Conservation (phyloP, 768 basidiomycete species). For the Hirschioporus abietinus region DNA sequence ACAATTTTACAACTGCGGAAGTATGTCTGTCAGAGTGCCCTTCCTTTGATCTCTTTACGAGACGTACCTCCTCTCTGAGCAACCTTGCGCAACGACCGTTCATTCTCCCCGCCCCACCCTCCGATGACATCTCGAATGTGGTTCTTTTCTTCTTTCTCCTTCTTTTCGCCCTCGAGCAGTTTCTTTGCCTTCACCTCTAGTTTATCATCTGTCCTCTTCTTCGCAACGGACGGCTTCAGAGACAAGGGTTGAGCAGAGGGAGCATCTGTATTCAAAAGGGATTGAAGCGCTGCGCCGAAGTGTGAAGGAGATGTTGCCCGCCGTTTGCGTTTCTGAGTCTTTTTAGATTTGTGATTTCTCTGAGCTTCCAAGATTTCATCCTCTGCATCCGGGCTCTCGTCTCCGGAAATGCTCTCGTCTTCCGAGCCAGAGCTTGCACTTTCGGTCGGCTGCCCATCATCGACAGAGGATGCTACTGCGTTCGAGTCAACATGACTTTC, state of each 20-base stretch:
- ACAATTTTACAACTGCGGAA: constrained; percentile 70
- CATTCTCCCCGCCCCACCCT: constrained; percentile 86
- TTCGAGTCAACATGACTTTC: constrained; percentile 22
- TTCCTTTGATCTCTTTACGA: constrained; percentile 16
- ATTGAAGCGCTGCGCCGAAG: constrained; percentile 72
- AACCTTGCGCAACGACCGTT: constrained; percentile 71
- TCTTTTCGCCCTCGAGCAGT: constrained; percentile 63
- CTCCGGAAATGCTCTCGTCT: constrained; percentile 20
- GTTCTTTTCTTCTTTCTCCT: constrained; percentile 67
- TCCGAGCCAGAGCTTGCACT: constrained; percentile 23
- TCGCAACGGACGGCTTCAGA: constrained; percentile 67
- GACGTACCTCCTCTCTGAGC: constrained; percentile 73
- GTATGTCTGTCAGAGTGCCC: neutral
- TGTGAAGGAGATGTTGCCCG: constrained; percentile 69
- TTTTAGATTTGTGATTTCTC: constrained; percentile 55
- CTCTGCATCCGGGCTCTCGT: constrained; percentile 42
- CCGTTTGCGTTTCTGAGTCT: constrained; percentile 79
- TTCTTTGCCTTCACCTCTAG: constrained; percentile 68
- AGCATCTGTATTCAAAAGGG: constrained; percentile 63
- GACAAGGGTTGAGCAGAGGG: constrained; percentile 71
- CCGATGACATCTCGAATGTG: constrained; percentile 68
- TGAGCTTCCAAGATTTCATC: constrained; percentile 58
- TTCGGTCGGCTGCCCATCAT: constrained; percentile 18
- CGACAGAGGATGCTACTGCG: constrained; percentile 14
- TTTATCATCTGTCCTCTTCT: constrained; percentile 71